Percentiles rank a stretch among this genome's conserved stretches.
phyloP scores from a whole-genome alignment of 2,329 filamentous ascomycete genomes.

The Bipolaris gigantea region DNA sequence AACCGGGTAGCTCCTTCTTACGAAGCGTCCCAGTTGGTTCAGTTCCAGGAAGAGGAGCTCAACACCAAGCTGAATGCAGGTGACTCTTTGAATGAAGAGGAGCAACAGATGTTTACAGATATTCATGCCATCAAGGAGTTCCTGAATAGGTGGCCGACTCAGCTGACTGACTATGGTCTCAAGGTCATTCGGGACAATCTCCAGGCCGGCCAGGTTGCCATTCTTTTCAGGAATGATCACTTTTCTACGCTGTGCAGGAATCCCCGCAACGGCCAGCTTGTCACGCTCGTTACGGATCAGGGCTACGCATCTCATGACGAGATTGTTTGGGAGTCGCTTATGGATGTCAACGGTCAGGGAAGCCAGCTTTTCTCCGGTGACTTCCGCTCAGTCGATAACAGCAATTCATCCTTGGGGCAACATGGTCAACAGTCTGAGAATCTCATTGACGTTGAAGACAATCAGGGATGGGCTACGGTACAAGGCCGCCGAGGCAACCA shows the following conservation, averaged over 20 bases:
- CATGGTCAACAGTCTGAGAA: constrained; percentile 37
- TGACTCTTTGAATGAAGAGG: constrained; percentile 66
- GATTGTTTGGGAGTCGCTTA: constrained; percentile 92
- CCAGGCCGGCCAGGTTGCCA: constrained; percentile 77
- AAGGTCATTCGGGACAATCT: constrained; percentile 71
- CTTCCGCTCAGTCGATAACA: constrained; percentile 78
- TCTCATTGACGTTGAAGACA: constrained; percentile 36
- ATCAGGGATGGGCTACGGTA: constrained; percentile 61
- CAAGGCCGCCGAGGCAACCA: constrained; percentile 42
- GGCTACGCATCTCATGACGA: constrained; percentile 87
- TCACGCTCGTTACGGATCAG: constrained; percentile 88
- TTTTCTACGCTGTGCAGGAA: constrained; percentile 94
- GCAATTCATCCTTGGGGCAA: constrained; percentile 22
- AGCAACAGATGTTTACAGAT: constrained; percentile 81
- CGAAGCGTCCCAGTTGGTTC: constrained; percentile 86
- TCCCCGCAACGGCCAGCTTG: constrained; percentile 71
- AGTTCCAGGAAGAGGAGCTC: constrained; percentile 86
- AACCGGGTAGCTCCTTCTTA: constrained; percentile 77
- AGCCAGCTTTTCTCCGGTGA: constrained; percentile 88
- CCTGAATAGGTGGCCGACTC: constrained; percentile 76
- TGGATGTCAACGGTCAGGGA: constrained; percentile 80
- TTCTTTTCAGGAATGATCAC: constrained; percentile 95
- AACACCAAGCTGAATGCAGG: constrained; percentile 71
- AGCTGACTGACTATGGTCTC: constrained; percentile 81
- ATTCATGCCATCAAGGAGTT: constrained; percentile 84